Evolutionary conservation across 768 basidiomycete genomes (phyloP).

Genomic region (Crepidotus variabilis): DNA sequence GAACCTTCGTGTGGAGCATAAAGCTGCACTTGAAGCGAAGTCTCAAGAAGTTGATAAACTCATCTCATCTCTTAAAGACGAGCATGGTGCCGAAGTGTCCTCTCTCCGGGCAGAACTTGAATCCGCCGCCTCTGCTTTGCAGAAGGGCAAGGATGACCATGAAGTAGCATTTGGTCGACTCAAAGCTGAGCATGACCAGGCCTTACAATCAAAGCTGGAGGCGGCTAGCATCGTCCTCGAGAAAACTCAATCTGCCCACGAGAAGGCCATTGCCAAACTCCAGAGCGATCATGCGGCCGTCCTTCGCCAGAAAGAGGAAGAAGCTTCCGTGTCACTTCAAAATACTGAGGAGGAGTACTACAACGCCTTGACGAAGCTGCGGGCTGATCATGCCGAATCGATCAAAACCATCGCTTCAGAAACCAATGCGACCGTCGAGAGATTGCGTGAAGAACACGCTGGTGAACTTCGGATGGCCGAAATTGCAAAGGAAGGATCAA

Average conservation of each 20-base stretch:
- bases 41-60: slow-evolving; percentile 43
- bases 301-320: slow-evolving; percentile 60
- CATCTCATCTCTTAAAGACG: slow-evolving; percentile 38
- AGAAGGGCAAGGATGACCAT: slow-evolving; percentile 53
- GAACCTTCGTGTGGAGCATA: slow-evolving; percentile 47
- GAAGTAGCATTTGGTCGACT: slow-evolving; percentile 58
- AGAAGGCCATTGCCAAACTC: slow-evolving; percentile 42
- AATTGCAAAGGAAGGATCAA: slow-evolving; percentile 67
- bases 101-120: slow-evolving; percentile 42
- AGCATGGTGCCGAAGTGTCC: slow-evolving; percentile 28
- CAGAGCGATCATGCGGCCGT: slow-evolving; percentile 49
- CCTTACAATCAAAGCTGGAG: slow-evolving; percentile 47
- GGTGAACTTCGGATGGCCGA: slow-evolving; percentile 71
- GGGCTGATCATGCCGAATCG: slow-evolving; percentile 64
- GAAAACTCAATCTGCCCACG: slow-evolving; percentile 50
- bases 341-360: slow-evolving; percentile 81
- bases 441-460: slow-evolving; percentile 74
- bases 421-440: slow-evolving; percentile 57
- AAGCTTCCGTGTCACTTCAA: slow-evolving; percentile 51
- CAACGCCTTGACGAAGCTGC: slow-evolving; percentile 73
- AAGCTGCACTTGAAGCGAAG: slow-evolving; percentile 33
- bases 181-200: slow-evolving; percentile 47
- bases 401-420: slow-evolving; percentile 62
- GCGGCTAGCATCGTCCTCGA: slow-evolving; percentile 51
- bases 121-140: slow-evolving; percentile 35